Conservation (phyloP, 2,329 filamentous ascomycete species). For the Ustulina deusta region DNA sequence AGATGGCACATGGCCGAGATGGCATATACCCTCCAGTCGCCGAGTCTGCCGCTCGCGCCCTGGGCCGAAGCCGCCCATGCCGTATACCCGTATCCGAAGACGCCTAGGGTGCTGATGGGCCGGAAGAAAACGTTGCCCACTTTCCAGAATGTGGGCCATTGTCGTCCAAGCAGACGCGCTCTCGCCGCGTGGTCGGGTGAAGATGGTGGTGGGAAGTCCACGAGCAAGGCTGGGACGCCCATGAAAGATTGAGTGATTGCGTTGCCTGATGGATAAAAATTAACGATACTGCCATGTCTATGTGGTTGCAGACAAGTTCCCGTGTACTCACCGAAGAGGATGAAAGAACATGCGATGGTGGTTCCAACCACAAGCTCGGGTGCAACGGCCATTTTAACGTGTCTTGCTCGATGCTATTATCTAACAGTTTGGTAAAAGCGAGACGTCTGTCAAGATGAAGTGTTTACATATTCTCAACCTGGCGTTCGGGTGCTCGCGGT, state of each 20-base stretch:
- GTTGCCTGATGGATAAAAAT: conserved; percentile 55
- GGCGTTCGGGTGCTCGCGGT: neutral
- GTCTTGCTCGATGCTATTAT: neutral
- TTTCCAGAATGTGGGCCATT: conserved; percentile 64
- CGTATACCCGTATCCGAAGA: conserved; percentile 61
- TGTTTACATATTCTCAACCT: neutral
- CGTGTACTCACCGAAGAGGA: conserved; percentile 56
- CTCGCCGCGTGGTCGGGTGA: conserved; percentile 56
- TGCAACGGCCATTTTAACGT: conserved; percentile 20
- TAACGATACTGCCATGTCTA: neutral
- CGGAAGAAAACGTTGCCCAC: conserved; percentile 64
- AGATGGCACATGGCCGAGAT: conserved; percentile 59
- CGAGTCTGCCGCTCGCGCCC: conserved; percentile 40
- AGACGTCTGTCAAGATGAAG: neutral
- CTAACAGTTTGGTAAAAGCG: neutral
- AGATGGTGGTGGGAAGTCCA: conserved; percentile 58
- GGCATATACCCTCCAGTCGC: conserved; percentile 61
- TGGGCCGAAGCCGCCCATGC: conserved; percentile 51
- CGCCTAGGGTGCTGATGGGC: conserved; percentile 62
- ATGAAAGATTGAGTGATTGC: conserved; percentile 65
- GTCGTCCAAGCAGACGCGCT: conserved; percentile 59
- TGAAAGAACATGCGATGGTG: conserved; percentile 62
- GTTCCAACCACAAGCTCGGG: conserved; percentile 56
- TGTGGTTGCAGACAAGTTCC: neutral
- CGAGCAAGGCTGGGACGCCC: conserved; percentile 61